Percentiles rank a stretch among this genome's conserved stretches.
phyloP scores from a whole-genome alignment of 768 basidiomycete genomes.

The Suillus subaureus region DNA sequence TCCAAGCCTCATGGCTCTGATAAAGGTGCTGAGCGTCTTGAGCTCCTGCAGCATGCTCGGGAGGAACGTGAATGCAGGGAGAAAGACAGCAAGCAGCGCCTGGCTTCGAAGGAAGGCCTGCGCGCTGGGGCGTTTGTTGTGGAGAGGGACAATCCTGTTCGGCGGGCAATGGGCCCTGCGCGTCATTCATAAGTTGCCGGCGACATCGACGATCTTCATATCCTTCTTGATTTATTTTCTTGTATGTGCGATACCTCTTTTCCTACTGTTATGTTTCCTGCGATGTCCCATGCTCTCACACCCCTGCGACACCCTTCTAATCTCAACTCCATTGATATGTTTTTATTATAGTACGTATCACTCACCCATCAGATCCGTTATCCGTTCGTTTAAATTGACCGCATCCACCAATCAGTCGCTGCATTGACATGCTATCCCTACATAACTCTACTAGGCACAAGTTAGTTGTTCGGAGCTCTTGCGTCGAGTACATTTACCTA shows the following conservation, averaged over 20 bases:
- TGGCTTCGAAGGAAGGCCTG: conserved; percentile 29
- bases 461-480: neutral
- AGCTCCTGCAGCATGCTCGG: conserved; percentile 18
- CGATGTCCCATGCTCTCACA: neutral
- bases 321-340: neutral
- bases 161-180: conserved; percentile 33
- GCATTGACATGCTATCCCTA: neutral
- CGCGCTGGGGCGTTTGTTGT: conserved; percentile 31
- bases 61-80: conserved; percentile 31
- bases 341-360: neutral
- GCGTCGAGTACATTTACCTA: conserved; percentile 3
- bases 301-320: conserved; percentile 1
- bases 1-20: conserved; percentile 12
- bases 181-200: conserved; percentile 1
- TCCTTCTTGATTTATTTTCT: neutral
- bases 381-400: conserved; percentile 6
- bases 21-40: conserved; percentile 8
- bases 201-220: neutral
- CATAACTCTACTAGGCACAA: neutral
- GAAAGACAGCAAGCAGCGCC: conserved; percentile 20
- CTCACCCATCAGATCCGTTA: conserved; percentile 1
- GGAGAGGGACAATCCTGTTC: conserved; percentile 32
- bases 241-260: conserved; percentile 3
- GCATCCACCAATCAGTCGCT: neutral
- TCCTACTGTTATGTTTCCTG: conserved; percentile 2